phyloP scores from a whole-genome alignment of 805 yeast species.

The Ogataea dorogensis region DNA sequence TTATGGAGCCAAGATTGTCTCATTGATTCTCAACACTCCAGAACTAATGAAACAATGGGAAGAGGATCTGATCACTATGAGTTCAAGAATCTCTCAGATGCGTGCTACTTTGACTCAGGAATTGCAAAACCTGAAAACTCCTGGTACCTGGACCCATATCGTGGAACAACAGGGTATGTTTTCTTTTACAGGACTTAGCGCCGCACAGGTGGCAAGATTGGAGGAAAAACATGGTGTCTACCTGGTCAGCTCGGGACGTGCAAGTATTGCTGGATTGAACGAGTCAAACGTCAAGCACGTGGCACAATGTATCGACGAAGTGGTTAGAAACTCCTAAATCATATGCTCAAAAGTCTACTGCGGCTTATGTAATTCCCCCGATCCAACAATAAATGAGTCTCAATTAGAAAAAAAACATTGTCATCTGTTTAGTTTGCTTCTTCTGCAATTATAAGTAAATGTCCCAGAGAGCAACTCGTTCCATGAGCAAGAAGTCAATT shows the following conservation, averaged over 20 bases:
- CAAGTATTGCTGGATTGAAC: conserved; percentile 91
- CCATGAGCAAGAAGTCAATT: conserved; percentile 1
- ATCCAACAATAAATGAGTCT: too few species aligned
- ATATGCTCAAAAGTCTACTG: too few species aligned
- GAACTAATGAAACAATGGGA: conserved; percentile 77
- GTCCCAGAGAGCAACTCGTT: conserved; percentile 16
- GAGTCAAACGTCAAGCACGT: conserved; percentile 72
- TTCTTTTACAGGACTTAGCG: conserved; percentile 83
- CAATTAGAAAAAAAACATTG: too few species aligned
- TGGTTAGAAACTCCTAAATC: conserved; percentile 40
- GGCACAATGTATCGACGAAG: conserved; percentile 80
- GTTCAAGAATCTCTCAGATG: conserved; percentile 78
- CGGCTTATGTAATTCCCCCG: too few species aligned
- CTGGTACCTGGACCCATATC: conserved; percentile 92
- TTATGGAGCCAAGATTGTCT: conserved; percentile 90
- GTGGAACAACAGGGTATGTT: conserved; percentile 94
- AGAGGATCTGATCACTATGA: conserved; percentile 80
- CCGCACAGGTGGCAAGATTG: conserved; percentile 73
- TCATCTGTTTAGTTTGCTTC: too few species aligned
- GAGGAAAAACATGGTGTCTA: conserved; percentile 81
- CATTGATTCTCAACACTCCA: conserved; percentile 67
- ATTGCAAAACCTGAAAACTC: conserved; percentile 65
- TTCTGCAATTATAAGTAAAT: conserved; percentile 3
- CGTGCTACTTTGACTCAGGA: conserved; percentile 63
- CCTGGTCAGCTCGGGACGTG: conserved; percentile 80